Conservation (phyloP, 768 basidiomycete species). For the Pulveroboletus sp. region DNA sequence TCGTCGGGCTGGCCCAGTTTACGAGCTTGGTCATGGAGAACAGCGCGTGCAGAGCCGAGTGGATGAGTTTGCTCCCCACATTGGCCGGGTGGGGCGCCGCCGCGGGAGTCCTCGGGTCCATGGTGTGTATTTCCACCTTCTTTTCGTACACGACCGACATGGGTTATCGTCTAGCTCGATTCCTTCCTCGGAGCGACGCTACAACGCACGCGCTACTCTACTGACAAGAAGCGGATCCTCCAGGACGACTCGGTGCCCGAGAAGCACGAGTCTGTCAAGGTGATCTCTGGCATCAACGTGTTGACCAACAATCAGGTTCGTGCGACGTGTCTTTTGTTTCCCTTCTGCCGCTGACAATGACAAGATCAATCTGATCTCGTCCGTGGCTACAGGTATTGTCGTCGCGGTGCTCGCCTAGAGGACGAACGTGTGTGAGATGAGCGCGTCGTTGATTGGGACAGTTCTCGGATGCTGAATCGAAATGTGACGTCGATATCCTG, state of each 20-base stretch:
- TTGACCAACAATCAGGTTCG: constrained; percentile 83
- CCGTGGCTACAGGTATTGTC: constrained; percentile 34
- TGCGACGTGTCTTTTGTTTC: background rate
- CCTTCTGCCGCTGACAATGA: constrained; percentile 1
- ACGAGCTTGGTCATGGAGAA: constrained; percentile 60
- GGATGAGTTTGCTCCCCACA: constrained; percentile 36
- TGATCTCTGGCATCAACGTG: constrained; percentile 60
- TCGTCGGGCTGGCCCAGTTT: constrained; percentile 65
- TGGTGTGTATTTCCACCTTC: constrained; percentile 43
- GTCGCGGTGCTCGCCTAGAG: constrained; percentile 34
- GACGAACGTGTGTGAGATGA: background rate
- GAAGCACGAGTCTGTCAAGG: constrained; percentile 46
- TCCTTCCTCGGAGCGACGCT: constrained; percentile 85
- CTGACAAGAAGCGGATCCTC: constrained; percentile 55
- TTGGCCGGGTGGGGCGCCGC: constrained; percentile 57
- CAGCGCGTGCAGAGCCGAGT: constrained; percentile 42
- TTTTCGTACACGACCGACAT: background rate
- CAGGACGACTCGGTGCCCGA: constrained; percentile 45
- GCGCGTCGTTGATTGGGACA: background rate
- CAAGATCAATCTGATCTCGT: constrained; percentile 45
- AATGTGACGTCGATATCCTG: background rate
- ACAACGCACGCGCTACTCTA: constrained; percentile 74
- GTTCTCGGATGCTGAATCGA: background rate
- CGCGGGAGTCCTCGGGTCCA: constrained; percentile 74
- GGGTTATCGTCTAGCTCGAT: constrained; percentile 54